Evolutionary conservation across 305 asterid species (phyloP).

Genomic region (Fraxinus dipetala): DNA sequence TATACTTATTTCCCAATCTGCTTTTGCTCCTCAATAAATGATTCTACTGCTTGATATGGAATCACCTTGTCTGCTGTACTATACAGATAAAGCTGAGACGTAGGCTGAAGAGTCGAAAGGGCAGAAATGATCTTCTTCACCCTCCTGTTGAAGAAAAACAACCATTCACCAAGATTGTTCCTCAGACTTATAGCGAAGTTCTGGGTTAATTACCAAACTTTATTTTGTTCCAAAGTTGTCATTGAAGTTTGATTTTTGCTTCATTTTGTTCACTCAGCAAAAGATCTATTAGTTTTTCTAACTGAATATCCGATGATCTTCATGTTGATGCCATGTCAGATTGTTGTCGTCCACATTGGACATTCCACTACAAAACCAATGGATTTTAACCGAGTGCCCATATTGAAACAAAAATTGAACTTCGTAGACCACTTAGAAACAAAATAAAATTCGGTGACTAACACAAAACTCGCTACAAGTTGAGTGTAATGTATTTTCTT

Average conservation of each 20-base stretch:
- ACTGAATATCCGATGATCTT: neutral
- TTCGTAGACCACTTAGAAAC: neutral
- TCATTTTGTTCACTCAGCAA: neutral
- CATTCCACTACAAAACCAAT: neutral
- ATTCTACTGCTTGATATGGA: constrained; percentile 57
- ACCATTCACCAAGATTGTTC: neutral
- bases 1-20: constrained; percentile 44
- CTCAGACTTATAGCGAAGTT: neutral
- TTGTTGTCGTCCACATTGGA: neutral
- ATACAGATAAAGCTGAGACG: constrained; percentile 71
- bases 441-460: neutral
- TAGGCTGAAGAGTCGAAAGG: constrained; percentile 56
- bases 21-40: constrained; percentile 60
- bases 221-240: neutral
- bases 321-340: neutral
- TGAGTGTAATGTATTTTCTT: neutral
- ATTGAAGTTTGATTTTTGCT: neutral
- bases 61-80: constrained; percentile 78
- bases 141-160: constrained; percentile 44
- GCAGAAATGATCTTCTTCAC: constrained; percentile 41
- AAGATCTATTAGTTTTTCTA: neutral
- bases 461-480: neutral
- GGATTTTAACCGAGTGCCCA: neutral
- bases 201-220: neutral
- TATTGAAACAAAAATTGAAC: neutral